Evolutionary conservation across 768 basidiomycete genomes (phyloP), one percentile per base, ranked within the genome.

Genomic region (Scleroderma citrinum): DNA sequence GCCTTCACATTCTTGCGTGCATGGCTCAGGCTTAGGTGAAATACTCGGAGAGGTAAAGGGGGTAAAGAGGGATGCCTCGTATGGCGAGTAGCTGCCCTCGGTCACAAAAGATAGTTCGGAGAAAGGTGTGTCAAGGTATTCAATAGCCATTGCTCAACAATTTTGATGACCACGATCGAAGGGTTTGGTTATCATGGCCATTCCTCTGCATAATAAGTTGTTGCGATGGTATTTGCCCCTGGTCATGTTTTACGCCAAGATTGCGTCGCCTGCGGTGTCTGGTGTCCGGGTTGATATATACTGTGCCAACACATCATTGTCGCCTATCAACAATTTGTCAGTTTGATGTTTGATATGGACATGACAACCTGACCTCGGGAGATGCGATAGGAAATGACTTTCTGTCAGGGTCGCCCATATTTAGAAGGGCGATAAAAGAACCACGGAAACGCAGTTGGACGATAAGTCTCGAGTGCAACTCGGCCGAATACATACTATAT

Each of bases 11-110:
- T 50, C 40, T 19, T 16, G 43, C 35, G 40, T 23, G n/a, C 13
- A n/a, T 1, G 17, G 34, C 8, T 20, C 34, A 0, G 53, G 51
- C 16, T 58, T 50, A 30, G n/a, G 26, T 31, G 5, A 6, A 20
- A 42, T 39, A 19, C 31, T 23, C 10, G 56, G 34, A 19, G 38
- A 45, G 12, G 55, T 58, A 3, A 40, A 42, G 13, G 54, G 51
- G 6, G 56, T 58, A 14, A 47, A 51, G 23, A 51, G 48, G 12
- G 52, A 42, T 2, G 40, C 35, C 34, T 44, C 47, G 42, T 49
- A 49, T 31, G 52, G 34, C 26, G 55, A 50, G 26, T 26, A 35
- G 34, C 16, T 31, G 50, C 20, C 11, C 7, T 26, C 16, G 16
- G 14, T 46, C n/a, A 23, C 2, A 32, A 12, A 46, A 19, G 45